phyloP scores from a whole-genome alignment of 75 land plant genomes.

The Cunninghamia lanceolata region DNA sequence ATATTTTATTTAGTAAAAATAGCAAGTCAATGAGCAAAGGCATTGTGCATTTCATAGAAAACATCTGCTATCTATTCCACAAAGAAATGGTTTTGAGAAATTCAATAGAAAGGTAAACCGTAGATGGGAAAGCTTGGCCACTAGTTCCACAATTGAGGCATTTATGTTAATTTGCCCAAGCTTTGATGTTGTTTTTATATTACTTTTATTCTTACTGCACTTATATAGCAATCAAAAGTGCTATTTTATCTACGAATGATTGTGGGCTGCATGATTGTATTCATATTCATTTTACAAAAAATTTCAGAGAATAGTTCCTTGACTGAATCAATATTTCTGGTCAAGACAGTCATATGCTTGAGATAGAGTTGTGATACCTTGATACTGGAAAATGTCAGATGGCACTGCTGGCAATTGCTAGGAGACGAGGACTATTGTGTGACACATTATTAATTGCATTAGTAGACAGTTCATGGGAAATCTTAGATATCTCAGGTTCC shows the following conservation, averaged over 20 bases:
- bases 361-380: background rate
- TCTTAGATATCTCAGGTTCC: constrained; percentile 85
- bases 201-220: background rate
- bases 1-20: background rate
- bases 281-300: background rate
- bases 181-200: background rate
- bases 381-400: constrained; percentile 31
- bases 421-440: constrained; percentile 71
- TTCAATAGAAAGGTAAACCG: background rate
- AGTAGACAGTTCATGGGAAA: constrained; percentile 79
- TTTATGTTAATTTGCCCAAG: background rate
- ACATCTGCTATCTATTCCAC: background rate
- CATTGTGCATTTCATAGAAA: background rate
- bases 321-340: background rate
- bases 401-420: constrained; percentile 72
- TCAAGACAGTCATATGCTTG: background rate
- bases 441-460: constrained; percentile 73
- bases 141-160: background rate
- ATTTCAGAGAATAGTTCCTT: background rate
- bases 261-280: background rate
- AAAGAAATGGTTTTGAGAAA: background rate
- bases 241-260: background rate
- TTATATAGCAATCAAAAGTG: background rate
- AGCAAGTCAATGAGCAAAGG: background rate
- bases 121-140: background rate